A percentile compares a stretch with the other conserved stretches of the same genome.
Conservation (phyloP, 2,329 filamentous ascomycete species). For the Gaeumannomyces tritici region DNA sequence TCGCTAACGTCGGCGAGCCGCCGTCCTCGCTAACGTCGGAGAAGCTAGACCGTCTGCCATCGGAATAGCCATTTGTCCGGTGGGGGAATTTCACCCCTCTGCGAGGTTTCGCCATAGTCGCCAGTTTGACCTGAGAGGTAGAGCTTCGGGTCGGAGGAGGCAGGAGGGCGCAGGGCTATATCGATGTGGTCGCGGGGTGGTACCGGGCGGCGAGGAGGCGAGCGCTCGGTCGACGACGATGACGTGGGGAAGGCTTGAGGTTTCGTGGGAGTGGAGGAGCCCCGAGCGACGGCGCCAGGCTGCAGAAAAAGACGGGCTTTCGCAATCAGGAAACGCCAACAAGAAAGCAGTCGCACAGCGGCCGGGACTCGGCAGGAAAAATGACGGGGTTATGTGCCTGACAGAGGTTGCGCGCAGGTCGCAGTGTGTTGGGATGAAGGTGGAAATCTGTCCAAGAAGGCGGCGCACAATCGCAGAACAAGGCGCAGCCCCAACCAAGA, state of each 20-base stretch:
- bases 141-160: no score
- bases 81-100: slow-evolving; percentile 47
- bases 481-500: background rate
- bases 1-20: slow-evolving; percentile 13
- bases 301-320: background rate
- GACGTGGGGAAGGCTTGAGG: background rate
- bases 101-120: slow-evolving; percentile 24
- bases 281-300: no score
- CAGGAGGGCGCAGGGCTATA: no score
- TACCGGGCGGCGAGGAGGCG: no score
- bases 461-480: background rate
- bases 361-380: background rate
- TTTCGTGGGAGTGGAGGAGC: background rate
- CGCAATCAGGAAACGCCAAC: background rate
- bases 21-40: slow-evolving; percentile 39
- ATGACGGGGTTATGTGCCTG: background rate
- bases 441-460: background rate
- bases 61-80: slow-evolving; percentile 37
- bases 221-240: background rate
- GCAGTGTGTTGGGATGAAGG: background rate
- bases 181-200: no score
- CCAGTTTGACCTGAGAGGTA: slow-evolving; percentile 4
- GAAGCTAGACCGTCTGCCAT: slow-evolving; percentile 59
- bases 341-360: background rate
- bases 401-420: background rate